phyloP scores from a whole-genome alignment of 176 grass and related monocot genomes.

The Raddia guianensis region DNA sequence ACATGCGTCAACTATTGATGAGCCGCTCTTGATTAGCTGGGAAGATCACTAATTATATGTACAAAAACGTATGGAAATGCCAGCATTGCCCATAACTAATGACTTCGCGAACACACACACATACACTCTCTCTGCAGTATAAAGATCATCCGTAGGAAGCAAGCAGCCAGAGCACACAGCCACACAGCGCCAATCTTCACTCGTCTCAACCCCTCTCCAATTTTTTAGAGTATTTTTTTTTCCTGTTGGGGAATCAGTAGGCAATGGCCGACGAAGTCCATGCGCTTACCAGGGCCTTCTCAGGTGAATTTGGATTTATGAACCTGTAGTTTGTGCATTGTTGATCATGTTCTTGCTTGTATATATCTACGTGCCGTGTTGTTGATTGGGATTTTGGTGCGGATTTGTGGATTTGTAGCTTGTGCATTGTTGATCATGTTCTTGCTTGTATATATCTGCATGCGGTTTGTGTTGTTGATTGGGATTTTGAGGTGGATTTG shows the following conservation, averaged over 20 bases:
- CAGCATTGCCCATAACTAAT: slow-evolving; percentile 40
- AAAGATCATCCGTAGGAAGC: slow-evolving; percentile 42
- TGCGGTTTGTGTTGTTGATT: neutral
- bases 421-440: neutral
- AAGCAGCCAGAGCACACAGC: slow-evolving; percentile 22
- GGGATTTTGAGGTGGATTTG: neutral
- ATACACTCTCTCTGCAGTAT: slow-evolving; percentile 34
- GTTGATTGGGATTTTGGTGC: neutral
- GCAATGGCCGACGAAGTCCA: slow-evolving; percentile 67
- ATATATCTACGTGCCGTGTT: too few relatives aligned
- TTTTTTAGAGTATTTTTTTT: neutral
- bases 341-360: neutral
- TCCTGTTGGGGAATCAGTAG: neutral
- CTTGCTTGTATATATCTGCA: neutral
- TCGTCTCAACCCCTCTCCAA: neutral
- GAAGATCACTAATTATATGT: neutral
- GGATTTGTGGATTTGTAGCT: neutral
- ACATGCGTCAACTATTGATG: slow-evolving; percentile 28
- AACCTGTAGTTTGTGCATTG: neutral
- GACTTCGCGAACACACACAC: slow-evolving; percentile 22
- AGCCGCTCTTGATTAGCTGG: slow-evolving; percentile 21
- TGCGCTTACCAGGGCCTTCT: slow-evolving; percentile 83
- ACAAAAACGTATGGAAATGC: neutral
- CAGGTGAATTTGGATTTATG: slow-evolving; percentile 48
- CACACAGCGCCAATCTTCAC: neutral